A percentile compares a stretch with the other conserved stretches of the same genome.
These are phyloP conservation scores for Pichia terricola DNA, from an alignment of 1,139 yeast genomes.

Conservation along the genomic window DNA sequence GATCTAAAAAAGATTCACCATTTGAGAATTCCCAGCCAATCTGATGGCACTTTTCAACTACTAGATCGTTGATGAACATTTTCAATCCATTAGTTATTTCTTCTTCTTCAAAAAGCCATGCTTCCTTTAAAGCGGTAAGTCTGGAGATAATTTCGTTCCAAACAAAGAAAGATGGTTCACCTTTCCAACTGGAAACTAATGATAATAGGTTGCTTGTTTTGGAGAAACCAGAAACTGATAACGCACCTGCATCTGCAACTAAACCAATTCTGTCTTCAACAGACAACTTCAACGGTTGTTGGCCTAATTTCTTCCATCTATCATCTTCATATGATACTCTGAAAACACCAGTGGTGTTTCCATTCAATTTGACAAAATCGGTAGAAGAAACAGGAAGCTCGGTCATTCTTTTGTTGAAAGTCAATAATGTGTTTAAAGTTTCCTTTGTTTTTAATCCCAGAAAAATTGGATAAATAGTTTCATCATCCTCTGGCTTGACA, in stretches of 20 bases:
- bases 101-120: constrained; percentile 65
- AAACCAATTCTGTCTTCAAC: constrained; percentile 59
- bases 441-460: constrained; percentile 47
- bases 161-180: constrained; percentile 43
- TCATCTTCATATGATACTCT: constrained; percentile 54
- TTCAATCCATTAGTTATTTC: constrained; percentile 47
- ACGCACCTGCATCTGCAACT: constrained; percentile 55
- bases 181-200: constrained; percentile 35
- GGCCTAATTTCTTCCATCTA: constrained; percentile 38
- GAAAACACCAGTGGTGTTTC: constrained; percentile 55
- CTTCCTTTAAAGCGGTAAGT: constrained; percentile 45
- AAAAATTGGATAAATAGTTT: constrained; percentile 67
- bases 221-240: constrained; percentile 52
- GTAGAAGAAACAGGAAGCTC: constrained; percentile 8
- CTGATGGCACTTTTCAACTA: constrained; percentile 45
- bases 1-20: constrained; percentile 58
- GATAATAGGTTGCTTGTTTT: constrained; percentile 44
- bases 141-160: constrained; percentile 55
- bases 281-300: constrained; percentile 41
- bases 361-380: constrained; percentile 53
- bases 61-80: constrained; percentile 50
- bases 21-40: constrained; percentile 64
- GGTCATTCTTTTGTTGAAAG: constrained; percentile 52
- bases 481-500: constrained; percentile 34
- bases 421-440: constrained; percentile 39